Evolutionary conservation across 2,329 filamentous ascomycete species (phyloP).

Genomic region (Pyrenochaeta sp.): DNA sequence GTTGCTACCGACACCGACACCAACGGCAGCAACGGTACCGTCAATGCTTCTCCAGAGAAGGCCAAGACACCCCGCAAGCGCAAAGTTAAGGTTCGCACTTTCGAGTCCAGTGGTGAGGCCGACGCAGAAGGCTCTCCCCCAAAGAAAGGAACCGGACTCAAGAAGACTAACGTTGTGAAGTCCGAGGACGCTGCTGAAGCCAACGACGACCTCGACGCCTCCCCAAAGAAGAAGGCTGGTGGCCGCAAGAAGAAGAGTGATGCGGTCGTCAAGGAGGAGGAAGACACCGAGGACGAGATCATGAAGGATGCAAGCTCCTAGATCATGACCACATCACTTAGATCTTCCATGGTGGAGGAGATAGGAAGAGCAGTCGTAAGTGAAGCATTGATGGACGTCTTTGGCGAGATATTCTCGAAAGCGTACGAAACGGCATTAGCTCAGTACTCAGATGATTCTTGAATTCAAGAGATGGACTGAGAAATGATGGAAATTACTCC

Average conservation of each 20-base stretch:
- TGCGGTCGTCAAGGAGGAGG: slow-evolving; percentile 10
- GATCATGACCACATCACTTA: too few relatives aligned
- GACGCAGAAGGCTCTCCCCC: slow-evolving; percentile 12
- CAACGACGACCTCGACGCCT: too few relatives aligned
- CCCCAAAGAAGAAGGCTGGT: slow-evolving; percentile 24
- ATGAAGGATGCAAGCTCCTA: background rate
- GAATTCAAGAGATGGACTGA: too few relatives aligned
- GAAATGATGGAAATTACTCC: too few relatives aligned
- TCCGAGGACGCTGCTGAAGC: slow-evolving; percentile 8
- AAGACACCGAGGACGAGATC: background rate
- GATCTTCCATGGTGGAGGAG: too few relatives aligned
- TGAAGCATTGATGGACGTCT: too few relatives aligned
- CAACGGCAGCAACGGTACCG: slow-evolving; percentile 2
- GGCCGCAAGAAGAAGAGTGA: slow-evolving; percentile 19
- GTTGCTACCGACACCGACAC: slow-evolving; percentile 4
- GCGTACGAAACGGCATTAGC: too few relatives aligned
- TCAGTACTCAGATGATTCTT: too few relatives aligned
- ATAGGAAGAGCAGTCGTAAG: too few relatives aligned
- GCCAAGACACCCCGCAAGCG: slow-evolving; percentile 26
- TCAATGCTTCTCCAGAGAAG: slow-evolving; percentile 4
- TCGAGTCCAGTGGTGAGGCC: background rate
- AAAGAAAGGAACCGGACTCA: slow-evolving; percentile 21
- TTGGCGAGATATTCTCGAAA: too few relatives aligned
- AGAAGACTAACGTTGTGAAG: slow-evolving; percentile 16
- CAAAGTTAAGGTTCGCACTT: slow-evolving; percentile 17